Base-by-base conservation (phyloP, 2,329 filamentous ascomycete species). In the Pyrenochaeta sp. region DNA sequence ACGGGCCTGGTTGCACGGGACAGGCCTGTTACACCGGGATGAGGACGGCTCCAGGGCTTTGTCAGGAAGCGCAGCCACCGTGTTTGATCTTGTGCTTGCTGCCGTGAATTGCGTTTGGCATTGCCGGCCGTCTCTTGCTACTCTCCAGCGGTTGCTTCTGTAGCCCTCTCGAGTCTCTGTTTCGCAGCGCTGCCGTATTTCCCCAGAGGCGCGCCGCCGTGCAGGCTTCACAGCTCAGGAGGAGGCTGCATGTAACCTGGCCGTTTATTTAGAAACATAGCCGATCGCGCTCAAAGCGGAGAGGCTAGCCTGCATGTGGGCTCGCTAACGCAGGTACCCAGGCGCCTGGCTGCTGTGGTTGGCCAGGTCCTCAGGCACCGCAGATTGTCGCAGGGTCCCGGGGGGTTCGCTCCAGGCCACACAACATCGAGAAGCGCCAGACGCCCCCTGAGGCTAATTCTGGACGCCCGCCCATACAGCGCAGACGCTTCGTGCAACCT, bases 321-420 rank as follows among this genome's bases (percentile, higher is more conserved):
- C 6, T 7, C 32, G 27, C 51, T 59, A 53, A 48, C 48, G 59
- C 59, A 62, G 59, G 59, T 57, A 62, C 59, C 42, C 43, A 45
- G 27, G 37, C 27, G 27, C 22, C 10, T 29, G 11, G 11, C 7
- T n/a, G 7, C 19, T 28, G 11, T 56, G 41, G 64, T 66, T 63
- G 55, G 62, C 35, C 41, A 30, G 20, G n/a, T 23, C 20, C n/a
- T 35, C 35, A 41, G 23, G 28, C 14, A 37, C 19, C 22, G 21
- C 37, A 52, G 55, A 62, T 58, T 48, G 50, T 23, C 50, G 38
- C 57, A 51, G 47, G 55, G 52, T 44, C 35, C 20, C 9, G 26
- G 21, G 41, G 39, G 27, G 31, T 43, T 35, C 35, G 31, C 41
- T 48, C 42, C 41, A 50, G 46, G 48, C 51, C 48, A 52, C 30